Percentiles rank a stretch among this genome's conserved stretches.
Evolutionary conservation across 1,284 basidiomycete genomes (phyloP).

Genomic region (Ganoderma sp.): DNA sequence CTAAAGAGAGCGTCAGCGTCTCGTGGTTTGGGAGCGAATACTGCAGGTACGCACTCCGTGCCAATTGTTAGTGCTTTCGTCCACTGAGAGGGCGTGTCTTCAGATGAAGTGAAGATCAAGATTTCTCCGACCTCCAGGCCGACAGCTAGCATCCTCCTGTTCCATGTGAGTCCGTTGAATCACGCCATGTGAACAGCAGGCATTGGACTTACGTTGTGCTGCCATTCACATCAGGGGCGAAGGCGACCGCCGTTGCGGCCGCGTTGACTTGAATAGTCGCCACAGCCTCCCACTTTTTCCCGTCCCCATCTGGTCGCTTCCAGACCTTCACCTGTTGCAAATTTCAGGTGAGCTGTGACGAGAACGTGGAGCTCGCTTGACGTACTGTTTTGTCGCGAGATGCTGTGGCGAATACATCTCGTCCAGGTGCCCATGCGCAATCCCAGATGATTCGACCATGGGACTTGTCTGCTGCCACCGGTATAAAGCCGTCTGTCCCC

Average conservation of each 20-base stretch:
- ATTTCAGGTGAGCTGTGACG: not conserved
- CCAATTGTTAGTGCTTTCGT: constrained; percentile 50
- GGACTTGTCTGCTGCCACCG: constrained; percentile 76
- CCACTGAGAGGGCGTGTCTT: constrained; percentile 53
- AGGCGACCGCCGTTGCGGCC: constrained; percentile 76
- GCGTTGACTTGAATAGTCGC: constrained; percentile 65
- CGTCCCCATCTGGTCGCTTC: constrained; percentile 45
- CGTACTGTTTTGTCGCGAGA: constrained; percentile 94
- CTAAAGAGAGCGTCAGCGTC: constrained; percentile 44
- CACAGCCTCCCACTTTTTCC: constrained; percentile 55
- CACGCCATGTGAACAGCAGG: not conserved
- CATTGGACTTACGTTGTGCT: constrained; percentile 45
- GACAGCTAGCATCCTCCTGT: constrained; percentile 67
- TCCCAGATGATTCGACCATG: constrained; percentile 98
- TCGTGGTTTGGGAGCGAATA: not conserved
- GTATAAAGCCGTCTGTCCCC: constrained; percentile 56
- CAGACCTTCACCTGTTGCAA: constrained; percentile 73
- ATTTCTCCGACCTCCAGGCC: constrained; percentile 77
- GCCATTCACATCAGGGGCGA: constrained; percentile 50
- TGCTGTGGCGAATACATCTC: constrained; percentile 87
- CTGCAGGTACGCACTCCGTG: constrained; percentile 49
- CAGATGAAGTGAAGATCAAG: constrained; percentile 54
- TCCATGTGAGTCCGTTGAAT: not conserved
- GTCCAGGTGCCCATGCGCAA: constrained; percentile 80
- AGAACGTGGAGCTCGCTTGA: not conserved